Evolutionary conservation across 805 yeast species (phyloP), one percentile per base, ranked within the genome.

Genomic region (Ogataea zsoltii): DNA sequence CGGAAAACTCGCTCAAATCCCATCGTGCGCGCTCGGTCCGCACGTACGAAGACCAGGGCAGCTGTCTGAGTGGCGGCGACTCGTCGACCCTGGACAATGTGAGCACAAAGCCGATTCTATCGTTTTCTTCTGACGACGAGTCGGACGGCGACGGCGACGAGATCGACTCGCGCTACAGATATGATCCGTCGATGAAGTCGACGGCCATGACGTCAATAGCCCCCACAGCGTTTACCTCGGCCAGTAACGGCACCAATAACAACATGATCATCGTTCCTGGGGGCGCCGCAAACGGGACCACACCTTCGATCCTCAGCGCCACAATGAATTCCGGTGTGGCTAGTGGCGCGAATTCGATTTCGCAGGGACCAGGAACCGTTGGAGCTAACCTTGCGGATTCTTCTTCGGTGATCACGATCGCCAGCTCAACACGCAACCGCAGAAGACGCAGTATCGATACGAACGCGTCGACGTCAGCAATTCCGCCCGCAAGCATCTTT

Each of bases 401-500:
- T 1, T 58, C 66, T 0, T 63, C 68, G 2, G 63, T 66, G 16
- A 54, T 66, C 5, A 66, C 70, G 1, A 56, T 66, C 43, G 69
- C 69, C 2, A 58, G 65, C 30, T 63, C 67, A 2, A 62, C 68
- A 2, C 55, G 69, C 18, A 58, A 63, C 38, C 49, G 64, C 36
- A 50, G 68, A 45, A 49, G 69, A 29, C 46, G 68, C 16, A 62
- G 68, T 19, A 58, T 71, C 7, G 74, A 76, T 32, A 74, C 78
- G 21, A 83, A 80, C 52, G 79, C 87, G 16, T 79, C 85, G 41
- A 79, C 85, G 0, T 70, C 80, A 21, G 88, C 88, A 0, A 83
- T 84, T 14, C 80, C 89, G 1, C 89, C 90, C 0, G 85, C 87
- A n/a, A 79, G 85, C 51, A 80, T 83, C 9, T 67, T 81, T 66